Conservation (phyloP, 1,284 basidiomycete species). For the Golubevia pallescens region DNA sequence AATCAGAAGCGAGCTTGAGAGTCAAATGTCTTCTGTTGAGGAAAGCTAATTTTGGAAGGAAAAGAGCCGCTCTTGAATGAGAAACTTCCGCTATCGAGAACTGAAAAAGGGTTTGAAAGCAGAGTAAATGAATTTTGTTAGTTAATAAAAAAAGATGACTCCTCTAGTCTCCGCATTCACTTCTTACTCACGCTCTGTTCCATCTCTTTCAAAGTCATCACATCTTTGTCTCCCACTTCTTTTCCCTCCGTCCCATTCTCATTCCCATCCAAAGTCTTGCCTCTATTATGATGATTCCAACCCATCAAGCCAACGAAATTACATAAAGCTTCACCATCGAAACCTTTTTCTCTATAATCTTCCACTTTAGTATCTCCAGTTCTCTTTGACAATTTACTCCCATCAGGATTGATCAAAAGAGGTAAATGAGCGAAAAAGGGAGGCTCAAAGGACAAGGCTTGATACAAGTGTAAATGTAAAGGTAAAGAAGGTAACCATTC, state of each 20-base stretch:
- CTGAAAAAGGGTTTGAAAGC: background rate
- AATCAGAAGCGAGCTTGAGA: slow-evolving; percentile 20
- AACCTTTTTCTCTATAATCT: slow-evolving; percentile 82
- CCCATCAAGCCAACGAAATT: slow-evolving; percentile 94
- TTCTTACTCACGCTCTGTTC: slow-evolving; percentile 13
- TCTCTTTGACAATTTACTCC: slow-evolving; percentile 92
- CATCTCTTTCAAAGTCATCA: slow-evolving; percentile 43
- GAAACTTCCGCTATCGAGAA: slow-evolving; percentile 48
- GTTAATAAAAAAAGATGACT: background rate
- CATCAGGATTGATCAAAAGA: slow-evolving; percentile 85
- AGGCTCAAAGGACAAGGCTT: slow-evolving; percentile 74
- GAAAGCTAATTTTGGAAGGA: slow-evolving; percentile 45
- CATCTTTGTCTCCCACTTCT: slow-evolving; percentile 21
- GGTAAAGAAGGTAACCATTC: slow-evolving; percentile 97
- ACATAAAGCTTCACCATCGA: slow-evolving; percentile 85
- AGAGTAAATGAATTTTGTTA: background rate
- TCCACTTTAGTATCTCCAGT: slow-evolving; percentile 85
- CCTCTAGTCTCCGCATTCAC: too few species aligned
- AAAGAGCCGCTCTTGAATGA: slow-evolving; percentile 40
- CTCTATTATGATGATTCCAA: slow-evolving; percentile 70
- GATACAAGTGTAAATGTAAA: slow-evolving; percentile 87
- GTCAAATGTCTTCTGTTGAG: slow-evolving; percentile 44
- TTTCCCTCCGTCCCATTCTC: background rate
- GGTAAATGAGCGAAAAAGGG: slow-evolving; percentile 91
- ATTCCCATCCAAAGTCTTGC: slow-evolving; percentile 3